A percentile compares a stretch with the other conserved stretches of the same genome.
Evolutionary conservation across 768 basidiomycete genomes (phyloP).

Genomic region (Phylloporus arenicola): DNA sequence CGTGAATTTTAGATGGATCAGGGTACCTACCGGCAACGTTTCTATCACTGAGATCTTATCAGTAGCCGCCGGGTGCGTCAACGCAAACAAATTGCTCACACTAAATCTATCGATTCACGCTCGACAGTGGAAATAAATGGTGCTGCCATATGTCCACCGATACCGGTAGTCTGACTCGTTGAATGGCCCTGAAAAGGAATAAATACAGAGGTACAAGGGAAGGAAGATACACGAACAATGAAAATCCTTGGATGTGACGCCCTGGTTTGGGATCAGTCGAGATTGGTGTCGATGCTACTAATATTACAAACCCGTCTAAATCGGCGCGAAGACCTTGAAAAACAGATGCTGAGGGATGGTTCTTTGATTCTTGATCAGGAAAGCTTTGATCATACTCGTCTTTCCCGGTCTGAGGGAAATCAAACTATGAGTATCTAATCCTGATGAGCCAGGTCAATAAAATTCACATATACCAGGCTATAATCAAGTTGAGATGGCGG

Average conservation of each 20-base stretch:
- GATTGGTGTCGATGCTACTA: background rate
- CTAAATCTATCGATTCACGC: constrained; percentile 8
- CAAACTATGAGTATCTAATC: background rate
- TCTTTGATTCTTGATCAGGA: background rate
- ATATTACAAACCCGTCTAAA: constrained; percentile 9
- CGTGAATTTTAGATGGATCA: background rate
- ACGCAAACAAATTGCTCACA: background rate
- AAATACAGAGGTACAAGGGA: background rate
- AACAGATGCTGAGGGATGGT: background rate
- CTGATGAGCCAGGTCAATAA: background rate
- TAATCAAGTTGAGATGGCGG: constrained; percentile 2
- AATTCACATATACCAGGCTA: constrained; percentile 8
- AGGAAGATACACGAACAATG: constrained; percentile 47
- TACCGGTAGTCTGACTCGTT: constrained; percentile 8
- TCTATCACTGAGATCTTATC: background rate
- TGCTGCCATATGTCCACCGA: constrained; percentile 11
- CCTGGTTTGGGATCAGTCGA: constrained; percentile 31
- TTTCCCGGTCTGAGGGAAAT: constrained; percentile 1
- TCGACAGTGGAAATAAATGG: constrained; percentile 9
- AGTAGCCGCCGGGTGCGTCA: background rate
- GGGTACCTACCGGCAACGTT: background rate
- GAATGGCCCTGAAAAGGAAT: constrained; percentile 5
- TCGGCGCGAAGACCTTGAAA: constrained; percentile 9
- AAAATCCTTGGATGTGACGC: constrained; percentile 60
- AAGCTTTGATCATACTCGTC: constrained; percentile 1